Percentiles rank a stretch among this genome's conserved stretches.
Evolutionary conservation across 2,329 filamentous ascomycete genomes (phyloP).

Genomic region (Cercospora beticola): DNA sequence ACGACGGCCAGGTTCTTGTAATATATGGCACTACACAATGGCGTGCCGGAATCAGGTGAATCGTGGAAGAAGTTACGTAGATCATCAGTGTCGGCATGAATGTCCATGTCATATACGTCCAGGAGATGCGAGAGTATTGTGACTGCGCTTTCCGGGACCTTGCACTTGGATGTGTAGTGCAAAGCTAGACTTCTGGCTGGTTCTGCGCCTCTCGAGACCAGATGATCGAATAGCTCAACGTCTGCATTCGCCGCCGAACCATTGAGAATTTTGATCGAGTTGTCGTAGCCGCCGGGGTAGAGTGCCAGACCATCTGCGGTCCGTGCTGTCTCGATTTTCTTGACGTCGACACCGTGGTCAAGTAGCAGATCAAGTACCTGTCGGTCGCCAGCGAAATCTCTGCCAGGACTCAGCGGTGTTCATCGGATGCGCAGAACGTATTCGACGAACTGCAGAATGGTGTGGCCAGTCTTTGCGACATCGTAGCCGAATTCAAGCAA

Average conservation of each 20-base stretch:
- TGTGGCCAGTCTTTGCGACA: neutral
- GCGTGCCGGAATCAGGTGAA: slow-evolving; percentile 12
- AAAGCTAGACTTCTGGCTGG: slow-evolving; percentile 10
- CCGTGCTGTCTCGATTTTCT: slow-evolving; percentile 9
- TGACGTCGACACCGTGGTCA: slow-evolving; percentile 22
- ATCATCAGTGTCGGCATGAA: slow-evolving; percentile 15
- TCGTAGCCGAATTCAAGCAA: neutral
- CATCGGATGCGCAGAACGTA: neutral
- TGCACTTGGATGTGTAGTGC: slow-evolving; percentile 14
- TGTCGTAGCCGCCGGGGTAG: slow-evolving; percentile 5
- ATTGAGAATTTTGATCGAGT: slow-evolving; percentile 17
- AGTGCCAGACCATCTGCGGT: slow-evolving; percentile 7
- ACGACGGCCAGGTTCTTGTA: slow-evolving; percentile 16
- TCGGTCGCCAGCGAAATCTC: slow-evolving; percentile 13
- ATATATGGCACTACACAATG: slow-evolving; percentile 15
- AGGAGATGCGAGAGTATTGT: slow-evolving; percentile 19
- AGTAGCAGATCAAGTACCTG: slow-evolving; percentile 20
- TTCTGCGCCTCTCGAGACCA: slow-evolving; percentile 18
- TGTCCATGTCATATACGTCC: slow-evolving; percentile 19
- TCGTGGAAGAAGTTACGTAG: slow-evolving; percentile 12
- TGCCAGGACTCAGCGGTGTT: neutral
- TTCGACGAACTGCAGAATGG: neutral
- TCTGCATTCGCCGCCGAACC: slow-evolving; percentile 19
- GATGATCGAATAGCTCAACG: slow-evolving; percentile 19
- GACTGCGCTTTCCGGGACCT: slow-evolving; percentile 5